A percentile compares a stretch with the other conserved stretches of the same genome.
These are phyloP conservation scores for Saccharomycopsis capsularis DNA, from an alignment of 805 yeast genomes.

Conservation along the genomic window DNA sequence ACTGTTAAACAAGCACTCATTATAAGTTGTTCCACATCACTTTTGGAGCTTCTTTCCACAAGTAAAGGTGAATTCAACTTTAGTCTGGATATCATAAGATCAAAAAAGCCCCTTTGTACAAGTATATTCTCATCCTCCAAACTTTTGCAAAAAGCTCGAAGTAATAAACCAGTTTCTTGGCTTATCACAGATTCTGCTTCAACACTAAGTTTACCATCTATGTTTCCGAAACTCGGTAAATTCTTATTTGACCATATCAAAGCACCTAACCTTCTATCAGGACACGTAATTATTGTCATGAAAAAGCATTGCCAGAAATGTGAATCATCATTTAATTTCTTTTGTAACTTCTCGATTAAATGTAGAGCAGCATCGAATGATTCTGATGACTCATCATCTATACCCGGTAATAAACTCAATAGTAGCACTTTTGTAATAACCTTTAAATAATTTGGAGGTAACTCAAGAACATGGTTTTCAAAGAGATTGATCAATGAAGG, in stretches of 20 bases:
- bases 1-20: conserved; percentile 63
- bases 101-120: conserved; percentile 85
- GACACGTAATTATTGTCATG: conserved; percentile 64
- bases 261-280: conserved; percentile 80
- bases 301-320: conserved; percentile 86
- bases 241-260: conserved; percentile 63
- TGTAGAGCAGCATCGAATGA: conserved; percentile 55
- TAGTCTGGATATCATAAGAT: conserved; percentile 60
- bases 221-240: conserved; percentile 47
- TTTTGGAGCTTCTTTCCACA: conserved; percentile 34
- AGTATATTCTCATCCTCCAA: conserved; percentile 60
- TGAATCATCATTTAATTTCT: conserved; percentile 52
- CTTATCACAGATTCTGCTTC: conserved; percentile 56
- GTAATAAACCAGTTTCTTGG: conserved; percentile 74
- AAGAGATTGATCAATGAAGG: conserved; percentile 65
- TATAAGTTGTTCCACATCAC: conserved; percentile 53
- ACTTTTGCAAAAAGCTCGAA: conserved; percentile 68
- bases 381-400: conserved; percentile 90
- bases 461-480: conserved; percentile 44
- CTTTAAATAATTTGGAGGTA: conserved; percentile 45
- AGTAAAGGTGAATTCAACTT: conserved; percentile 57
- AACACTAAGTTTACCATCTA: conserved; percentile 26
- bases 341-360: conserved; percentile 54
- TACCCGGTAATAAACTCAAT: conserved; percentile 72
- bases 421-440: conserved; percentile 61